These are phyloP conservation scores for Candida coquimbonensis DNA, from an alignment of 805 yeast genomes.

Conservation along the genomic window DNA sequence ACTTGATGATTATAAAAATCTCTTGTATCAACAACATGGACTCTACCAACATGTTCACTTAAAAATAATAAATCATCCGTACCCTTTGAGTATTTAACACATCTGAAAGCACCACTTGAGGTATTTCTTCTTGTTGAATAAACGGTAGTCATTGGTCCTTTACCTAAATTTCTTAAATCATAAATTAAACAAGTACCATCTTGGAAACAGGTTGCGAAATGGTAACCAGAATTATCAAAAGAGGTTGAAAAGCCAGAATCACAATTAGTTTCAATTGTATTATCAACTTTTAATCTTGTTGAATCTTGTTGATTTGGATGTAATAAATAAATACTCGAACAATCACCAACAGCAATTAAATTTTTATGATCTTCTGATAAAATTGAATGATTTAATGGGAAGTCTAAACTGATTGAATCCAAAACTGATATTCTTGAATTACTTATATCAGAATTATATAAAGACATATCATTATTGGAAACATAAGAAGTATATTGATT, in stretches of 20 bases:
- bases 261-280: slow-evolving; percentile 46
- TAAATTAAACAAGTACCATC: slow-evolving; percentile 75
- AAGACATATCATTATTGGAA: slow-evolving; percentile 76
- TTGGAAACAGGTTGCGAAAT: slow-evolving; percentile 78
- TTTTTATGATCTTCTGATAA: slow-evolving; percentile 56
- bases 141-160: slow-evolving; percentile 45
- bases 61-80: slow-evolving; percentile 71
- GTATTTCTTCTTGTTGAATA: slow-evolving; percentile 52
- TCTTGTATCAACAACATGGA: slow-evolving; percentile 78
- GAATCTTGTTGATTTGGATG: slow-evolving; percentile 31
- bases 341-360: slow-evolving; percentile 71
- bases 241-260: slow-evolving; percentile 82
- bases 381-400: slow-evolving; percentile 70
- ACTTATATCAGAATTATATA: slow-evolving; percentile 57
- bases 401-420: slow-evolving; percentile 43
- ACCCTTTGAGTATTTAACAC: slow-evolving; percentile 53
- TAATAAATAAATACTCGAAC: slow-evolving; percentile 52
- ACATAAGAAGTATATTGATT: slow-evolving; percentile 50
- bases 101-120: slow-evolving; percentile 60
- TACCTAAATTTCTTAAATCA: slow-evolving; percentile 58
- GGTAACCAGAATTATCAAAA: slow-evolving; percentile 66
- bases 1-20: slow-evolving; percentile 71
- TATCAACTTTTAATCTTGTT: slow-evolving; percentile 22
- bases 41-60: slow-evolving; percentile 80
- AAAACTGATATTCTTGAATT: slow-evolving; percentile 39